These are phyloP conservation scores for Saccharum hybrid DNA, from an alignment of 202 grass and related monocot species.

Conservation along the genomic window DNA sequence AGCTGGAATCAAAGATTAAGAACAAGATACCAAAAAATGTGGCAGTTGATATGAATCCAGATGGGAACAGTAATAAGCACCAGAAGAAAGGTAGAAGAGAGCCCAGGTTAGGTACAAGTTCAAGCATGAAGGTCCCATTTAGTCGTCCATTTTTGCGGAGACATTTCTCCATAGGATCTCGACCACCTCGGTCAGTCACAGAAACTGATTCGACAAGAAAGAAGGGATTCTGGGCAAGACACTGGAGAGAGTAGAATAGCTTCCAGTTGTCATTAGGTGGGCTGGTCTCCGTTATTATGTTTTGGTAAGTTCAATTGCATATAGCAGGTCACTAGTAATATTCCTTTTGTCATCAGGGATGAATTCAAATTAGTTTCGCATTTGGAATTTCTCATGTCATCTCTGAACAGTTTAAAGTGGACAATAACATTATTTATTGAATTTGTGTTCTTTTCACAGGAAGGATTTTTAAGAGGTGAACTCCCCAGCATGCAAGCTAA, in stretches of 20 bases:
- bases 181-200: conserved; percentile 41
- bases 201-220: conserved; percentile 68
- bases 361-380: neutral
- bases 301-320: neutral
- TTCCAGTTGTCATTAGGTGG: conserved; percentile 35
- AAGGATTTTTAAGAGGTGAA: conserved; percentile 21
- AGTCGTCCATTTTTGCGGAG: conserved; percentile 67
- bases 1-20: conserved; percentile 72
- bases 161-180: conserved; percentile 72
- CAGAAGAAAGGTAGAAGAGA: conserved; percentile 50
- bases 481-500: conserved; percentile 32
- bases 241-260: conserved; percentile 52
- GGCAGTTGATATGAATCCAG: conserved; percentile 46
- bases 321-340: neutral
- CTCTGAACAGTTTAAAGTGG: neutral
- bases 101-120: conserved; percentile 59
- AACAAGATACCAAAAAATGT: conserved; percentile 54
- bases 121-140: conserved; percentile 67
- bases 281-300: conserved; percentile 20
- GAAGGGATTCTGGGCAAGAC: conserved; percentile 80
- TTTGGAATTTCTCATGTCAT: conserved; percentile 13
- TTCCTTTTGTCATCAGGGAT: neutral
- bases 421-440: conserved; percentile 10
- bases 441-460: neutral
- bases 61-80: conserved; percentile 45